Base-by-base conservation (phyloP, 108 stramenopile species). In the Seminavis robusta region DNA sequence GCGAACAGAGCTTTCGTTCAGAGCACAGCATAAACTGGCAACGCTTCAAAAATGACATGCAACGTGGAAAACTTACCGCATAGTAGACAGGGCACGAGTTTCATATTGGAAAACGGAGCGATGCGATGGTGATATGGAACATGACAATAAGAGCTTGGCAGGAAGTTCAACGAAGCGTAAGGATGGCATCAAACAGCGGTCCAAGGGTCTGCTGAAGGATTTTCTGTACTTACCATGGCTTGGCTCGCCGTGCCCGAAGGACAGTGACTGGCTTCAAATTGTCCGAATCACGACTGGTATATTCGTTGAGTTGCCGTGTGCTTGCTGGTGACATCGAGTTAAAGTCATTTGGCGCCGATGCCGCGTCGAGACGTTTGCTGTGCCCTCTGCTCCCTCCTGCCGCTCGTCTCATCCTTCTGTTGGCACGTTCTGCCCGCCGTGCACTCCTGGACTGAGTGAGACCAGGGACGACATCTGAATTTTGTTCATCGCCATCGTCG, bases 31-130 rank as follows among this genome's bases (percentile, higher is more conserved):
- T 13, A 37, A 11, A 45, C 59, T 32, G 59, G 58, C 28, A 59
- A 72, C 9, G 63, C 59, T 1, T 58, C 54, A 9, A 65, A 54
- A 11, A 65, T 42, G 26, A 63, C 56, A 48, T 72, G 59, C 36
- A 37, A 37, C 36, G 13, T 37, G 15, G 75, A 69, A 16, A 99
- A 97, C 97, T 94, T 88, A 0, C 94, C 86, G 55, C 98, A 99
- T 28, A 86, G 44, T 11, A 88, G 48, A 54, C 96, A 98, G 11
- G 95, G 98, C 16, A 94, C 91, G 10, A 98, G 64, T 31, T 97
- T 91, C 95, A 99, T 95, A 66, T 96, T 93, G 21, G 77, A 70
- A 57, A 99, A 99, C 3, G 97, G 97, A 21, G 97, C 98, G 33
- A 75, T 58, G 15, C 88, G 61, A 61, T 94, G 95, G 31, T 95